These are phyloP conservation scores for Uronychia setigera DNA, from an alignment of 73 alveolate genomes.

Conservation along the genomic window DNA sequence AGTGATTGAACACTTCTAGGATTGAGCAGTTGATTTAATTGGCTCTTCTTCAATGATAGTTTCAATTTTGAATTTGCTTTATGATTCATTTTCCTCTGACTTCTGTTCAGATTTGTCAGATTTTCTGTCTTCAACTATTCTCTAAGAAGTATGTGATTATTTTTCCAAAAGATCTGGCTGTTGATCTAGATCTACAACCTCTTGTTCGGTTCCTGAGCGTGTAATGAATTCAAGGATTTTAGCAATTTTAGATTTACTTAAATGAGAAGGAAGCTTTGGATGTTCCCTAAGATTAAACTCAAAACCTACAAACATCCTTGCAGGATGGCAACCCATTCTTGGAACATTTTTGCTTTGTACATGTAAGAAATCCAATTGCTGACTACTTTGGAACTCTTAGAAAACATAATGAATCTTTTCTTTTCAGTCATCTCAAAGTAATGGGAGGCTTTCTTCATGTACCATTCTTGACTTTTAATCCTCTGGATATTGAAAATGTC, in stretches of 20 bases:
- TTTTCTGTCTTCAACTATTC: too few relatives aligned
- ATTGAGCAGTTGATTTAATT: background rate
- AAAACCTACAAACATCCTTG: conserved; percentile 21
- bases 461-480: conserved; percentile 28
- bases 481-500: conserved; percentile 27
- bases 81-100: background rate
- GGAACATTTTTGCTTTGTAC: conserved; percentile 11
- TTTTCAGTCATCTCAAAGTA: conserved; percentile 2
- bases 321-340: background rate
- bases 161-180: too few relatives aligned
- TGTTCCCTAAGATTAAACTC: background rate
- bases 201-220: background rate
- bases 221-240: background rate
- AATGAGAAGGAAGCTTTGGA: background rate
- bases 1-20: background rate
- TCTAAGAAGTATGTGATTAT: too few relatives aligned
- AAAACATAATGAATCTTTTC: conserved; percentile 15
- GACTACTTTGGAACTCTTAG: conserved; percentile 46
- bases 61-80: background rate
- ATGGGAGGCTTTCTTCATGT: conserved; percentile 16
- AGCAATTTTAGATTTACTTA: too few relatives aligned
- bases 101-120: too few relatives aligned
- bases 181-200: background rate
- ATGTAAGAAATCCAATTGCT: conserved; percentile 9
- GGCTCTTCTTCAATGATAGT: background rate